Percentiles rank a stretch among this genome's conserved stretches.
phyloP scores from a whole-genome alignment of 257 asterid species.

The Plectranthus barbatus region DNA sequence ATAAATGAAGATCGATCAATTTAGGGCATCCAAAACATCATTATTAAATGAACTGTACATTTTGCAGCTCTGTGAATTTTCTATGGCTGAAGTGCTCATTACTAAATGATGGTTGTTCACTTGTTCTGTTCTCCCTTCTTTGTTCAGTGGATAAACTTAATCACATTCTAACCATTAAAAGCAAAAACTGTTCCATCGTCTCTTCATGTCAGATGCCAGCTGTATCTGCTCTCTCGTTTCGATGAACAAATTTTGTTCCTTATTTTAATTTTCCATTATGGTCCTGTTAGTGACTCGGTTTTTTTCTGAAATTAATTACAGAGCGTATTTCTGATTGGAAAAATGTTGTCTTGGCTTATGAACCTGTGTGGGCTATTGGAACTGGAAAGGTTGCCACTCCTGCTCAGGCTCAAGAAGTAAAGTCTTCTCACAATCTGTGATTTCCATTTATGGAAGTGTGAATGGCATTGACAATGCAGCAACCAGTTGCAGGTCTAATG shows the following conservation, averaged over 20 bases:
- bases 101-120: neutral
- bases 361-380: constrained; percentile 99
- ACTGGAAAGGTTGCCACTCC: constrained; percentile 96
- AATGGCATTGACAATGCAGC: neutral
- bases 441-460: neutral
- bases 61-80: neutral
- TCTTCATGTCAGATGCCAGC: no score
- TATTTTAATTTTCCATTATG: no score
- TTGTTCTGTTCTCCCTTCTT: neutral
- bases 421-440: constrained; percentile 12
- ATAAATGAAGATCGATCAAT: neutral
- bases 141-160: no score
- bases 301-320: constrained; percentile 22
- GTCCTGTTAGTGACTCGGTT: neutral
- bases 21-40: neutral
- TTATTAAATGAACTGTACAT: neutral
- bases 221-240: no score
- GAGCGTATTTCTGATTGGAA: constrained; percentile 67
- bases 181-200: no score
- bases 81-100: neutral
- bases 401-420: constrained; percentile 99
- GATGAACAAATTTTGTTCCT: no score
- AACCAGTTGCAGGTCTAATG: constrained; percentile 3
- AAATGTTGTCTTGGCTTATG: constrained; percentile 87
- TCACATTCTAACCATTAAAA: no score